Base-by-base conservation (phyloP, 306 rosid species). In the Luffa aegyptiaca region DNA sequence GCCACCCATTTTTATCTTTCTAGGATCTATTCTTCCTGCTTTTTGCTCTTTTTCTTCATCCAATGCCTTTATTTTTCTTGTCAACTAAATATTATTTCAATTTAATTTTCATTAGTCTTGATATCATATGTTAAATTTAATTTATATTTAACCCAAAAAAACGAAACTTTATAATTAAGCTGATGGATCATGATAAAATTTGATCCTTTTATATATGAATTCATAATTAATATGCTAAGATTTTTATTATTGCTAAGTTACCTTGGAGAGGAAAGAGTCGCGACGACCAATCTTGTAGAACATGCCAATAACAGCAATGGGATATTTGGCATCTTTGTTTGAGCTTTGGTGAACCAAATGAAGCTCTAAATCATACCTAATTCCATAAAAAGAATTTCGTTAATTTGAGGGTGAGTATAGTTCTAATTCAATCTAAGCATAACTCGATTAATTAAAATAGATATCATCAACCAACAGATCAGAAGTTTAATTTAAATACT, bases 351-450 rank as follows among this genome's bases (percentile, higher is more conserved):
- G 97, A 80, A 92, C 92, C 91, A 89, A 79, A 64, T 92, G 97
- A 3, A 89, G 74, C 87, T 92, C 97, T 82, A 89, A 8, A 14
- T 90, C 93, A 79, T 84, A 88, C 85, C 97, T 89, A 74, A 45
- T 12, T 64, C 10, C 36, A 62, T 26, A 2, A 17, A 8, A 5
- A 13, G 0, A 26, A 33, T 12, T 39, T 5, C 39, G 9, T 26
- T 31, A 59, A 12, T 59, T 59, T 1, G 5, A 35, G 11, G 44
- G 12, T 41, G 12, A 3, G 6, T 3, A 12, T 18, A 61, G 2
- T 14, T 51, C 4, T 51, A 51, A 2, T 14, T 14, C 56, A 16
- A 26, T 26, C 31, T 26, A 26, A 26, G 1, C 31, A 26, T 26
- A 26, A 26, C 31, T 26, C 31, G 31, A 14, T 52, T 52, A 7